Evolutionary conservation across 176 grass and related monocot species (phyloP).

Genomic region (Tuctoria greenei): DNA sequence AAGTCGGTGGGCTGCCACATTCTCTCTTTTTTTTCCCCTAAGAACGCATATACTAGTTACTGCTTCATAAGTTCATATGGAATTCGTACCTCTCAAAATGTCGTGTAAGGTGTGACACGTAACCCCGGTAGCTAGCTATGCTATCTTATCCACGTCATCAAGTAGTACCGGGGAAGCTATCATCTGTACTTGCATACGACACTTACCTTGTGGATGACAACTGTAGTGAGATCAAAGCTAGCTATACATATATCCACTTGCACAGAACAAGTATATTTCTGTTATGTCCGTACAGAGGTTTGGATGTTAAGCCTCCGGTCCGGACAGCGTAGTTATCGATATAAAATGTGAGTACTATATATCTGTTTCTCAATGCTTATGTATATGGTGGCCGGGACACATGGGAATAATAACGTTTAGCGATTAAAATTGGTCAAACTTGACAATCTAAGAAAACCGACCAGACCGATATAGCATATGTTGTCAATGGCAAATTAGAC

Average conservation of each 20-base stretch:
- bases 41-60: neutral
- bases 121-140: neutral
- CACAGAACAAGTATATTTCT: no score
- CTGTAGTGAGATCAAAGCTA: neutral
- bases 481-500: no score
- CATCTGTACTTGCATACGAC: neutral
- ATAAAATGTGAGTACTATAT: neutral
- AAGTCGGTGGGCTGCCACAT: no score
- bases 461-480: no score
- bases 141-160: neutral
- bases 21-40: neutral
- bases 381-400: no score
- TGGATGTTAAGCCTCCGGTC: neutral
- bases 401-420: no score
- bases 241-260: no score
- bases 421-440: no score
- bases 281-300: neutral
- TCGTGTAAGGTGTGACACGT: constrained; percentile 19
- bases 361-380: no score
- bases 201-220: neutral
- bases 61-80: neutral
- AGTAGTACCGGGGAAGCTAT: neutral
- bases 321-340: neutral
- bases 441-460: no score
- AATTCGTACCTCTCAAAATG: constrained; percentile 27